phyloP scores from a whole-genome alignment of 192 early-diverging fungal genomes.

The Coemansia sp. region DNA sequence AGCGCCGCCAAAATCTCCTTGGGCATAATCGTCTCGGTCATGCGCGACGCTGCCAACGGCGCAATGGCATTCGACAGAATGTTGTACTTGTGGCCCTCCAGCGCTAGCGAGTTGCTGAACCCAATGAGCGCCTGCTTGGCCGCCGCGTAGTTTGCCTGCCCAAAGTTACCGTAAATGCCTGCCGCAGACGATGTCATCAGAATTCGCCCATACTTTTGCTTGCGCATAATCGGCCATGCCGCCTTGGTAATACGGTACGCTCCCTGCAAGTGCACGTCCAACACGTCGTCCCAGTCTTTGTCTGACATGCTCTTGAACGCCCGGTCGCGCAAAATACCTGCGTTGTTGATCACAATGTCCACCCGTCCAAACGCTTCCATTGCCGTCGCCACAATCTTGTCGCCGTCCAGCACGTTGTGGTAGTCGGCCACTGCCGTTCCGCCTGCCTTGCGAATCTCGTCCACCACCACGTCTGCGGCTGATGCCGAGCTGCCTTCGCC shows the following conservation, averaged over 20 bases:
- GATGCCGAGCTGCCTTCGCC: constrained; percentile 72
- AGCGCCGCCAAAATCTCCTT: constrained; percentile 91
- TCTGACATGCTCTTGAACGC: constrained; percentile 97
- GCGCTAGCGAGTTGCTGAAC: constrained; percentile 86
- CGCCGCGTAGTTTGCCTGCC: constrained; percentile 63
- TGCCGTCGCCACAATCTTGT: constrained; percentile 96
- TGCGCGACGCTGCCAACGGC: constrained; percentile 93
- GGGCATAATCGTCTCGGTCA: constrained; percentile 97
- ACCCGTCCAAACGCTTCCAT: constrained; percentile 91
- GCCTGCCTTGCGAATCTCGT: constrained; percentile 83
- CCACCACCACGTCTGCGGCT: constrained; percentile 92
- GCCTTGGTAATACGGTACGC: constrained; percentile 96
- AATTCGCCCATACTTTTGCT: constrained; percentile 92
- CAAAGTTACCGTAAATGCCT: constrained; percentile 99
- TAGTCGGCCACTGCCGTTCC: constrained; percentile 96
- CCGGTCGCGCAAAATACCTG: constrained; percentile 96
- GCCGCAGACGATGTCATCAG: constrained; percentile 95
- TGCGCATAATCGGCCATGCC: constrained; percentile 92
- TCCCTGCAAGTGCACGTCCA: constrained; percentile 88
- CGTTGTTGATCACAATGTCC: constrained; percentile 97
- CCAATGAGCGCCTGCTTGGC: constrained; percentile 94
- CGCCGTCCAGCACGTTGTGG: constrained; percentile 95
- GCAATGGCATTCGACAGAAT: constrained; percentile 93
- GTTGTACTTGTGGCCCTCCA: constrained; percentile 93
- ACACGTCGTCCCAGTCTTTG: constrained; percentile 94